Conservation (phyloP, 2,329 filamentous ascomycete species). For the Phialocephala sp. region DNA sequence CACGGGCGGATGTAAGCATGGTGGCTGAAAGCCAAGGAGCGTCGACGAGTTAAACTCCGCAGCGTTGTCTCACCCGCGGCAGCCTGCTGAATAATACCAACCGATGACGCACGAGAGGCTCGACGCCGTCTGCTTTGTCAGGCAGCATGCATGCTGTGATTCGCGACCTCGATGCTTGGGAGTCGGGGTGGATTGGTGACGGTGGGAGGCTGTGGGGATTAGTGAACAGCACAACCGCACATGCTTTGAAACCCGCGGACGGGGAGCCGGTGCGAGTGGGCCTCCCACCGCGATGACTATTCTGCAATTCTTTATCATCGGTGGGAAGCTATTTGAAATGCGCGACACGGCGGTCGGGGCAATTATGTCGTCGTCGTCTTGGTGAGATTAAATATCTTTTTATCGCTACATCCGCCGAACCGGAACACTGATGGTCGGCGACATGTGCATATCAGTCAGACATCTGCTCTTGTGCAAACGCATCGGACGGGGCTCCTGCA, state of each 20-base stretch:
- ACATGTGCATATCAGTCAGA: neutral
- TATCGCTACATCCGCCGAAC: neutral
- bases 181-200: too few relatives aligned
- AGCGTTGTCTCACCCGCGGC: conserved; percentile 6
- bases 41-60: conserved; percentile 17
- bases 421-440: neutral
- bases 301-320: neutral
- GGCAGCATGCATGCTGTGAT: neutral
- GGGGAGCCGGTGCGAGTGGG: neutral
- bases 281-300: neutral
- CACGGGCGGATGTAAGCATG: conserved; percentile 22
- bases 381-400: neutral
- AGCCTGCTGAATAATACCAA: conserved; percentile 25
- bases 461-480: neutral
- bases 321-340: neutral
- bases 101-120: conserved; percentile 20
- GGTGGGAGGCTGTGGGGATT: too few relatives aligned
- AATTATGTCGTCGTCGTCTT: neutral
- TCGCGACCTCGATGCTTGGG: neutral
- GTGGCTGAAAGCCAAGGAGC: conserved; percentile 16
- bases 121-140: conserved; percentile 1
- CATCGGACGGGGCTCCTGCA: neutral
- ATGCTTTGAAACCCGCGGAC: neutral
- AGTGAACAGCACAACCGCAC: neutral
- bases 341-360: neutral